A percentile compares a stretch with the other conserved stretches of the same genome.
These are phyloP conservation scores for Intubia oerlemansii DNA, from an alignment of 2,329 filamentous ascomycete species.

Conservation along the genomic window DNA sequence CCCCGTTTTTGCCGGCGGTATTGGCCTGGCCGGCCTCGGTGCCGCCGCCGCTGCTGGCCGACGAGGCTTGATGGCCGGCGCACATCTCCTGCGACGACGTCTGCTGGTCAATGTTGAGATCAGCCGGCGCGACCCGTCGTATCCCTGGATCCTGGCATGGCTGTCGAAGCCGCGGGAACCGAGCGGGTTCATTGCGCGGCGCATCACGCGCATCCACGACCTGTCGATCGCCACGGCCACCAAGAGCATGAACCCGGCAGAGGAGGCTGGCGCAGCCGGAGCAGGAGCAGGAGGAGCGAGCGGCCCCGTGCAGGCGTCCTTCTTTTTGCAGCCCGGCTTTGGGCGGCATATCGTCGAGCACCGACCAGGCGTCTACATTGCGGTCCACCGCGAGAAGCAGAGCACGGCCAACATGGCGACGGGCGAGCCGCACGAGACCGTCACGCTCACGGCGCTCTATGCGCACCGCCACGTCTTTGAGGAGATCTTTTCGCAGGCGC, in stretches of 20 bases:
- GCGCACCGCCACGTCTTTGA: constrained; percentile 77
- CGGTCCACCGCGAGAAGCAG: constrained; percentile 72
- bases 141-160: constrained; percentile 88
- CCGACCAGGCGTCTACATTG: constrained; percentile 58
- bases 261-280: constrained; percentile 36
- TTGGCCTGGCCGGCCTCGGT: constrained; percentile 78
- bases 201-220: constrained; percentile 37
- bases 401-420: constrained; percentile 60
- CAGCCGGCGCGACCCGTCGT: constrained; percentile 79
- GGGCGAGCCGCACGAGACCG: constrained; percentile 82
- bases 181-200: constrained; percentile 34
- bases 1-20: constrained; percentile 47
- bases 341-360: constrained; percentile 78
- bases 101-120: constrained; percentile 93
- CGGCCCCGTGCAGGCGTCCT: constrained; percentile 54
- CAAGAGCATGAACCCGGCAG: constrained; percentile 27
- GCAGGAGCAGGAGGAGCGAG: too few relatives aligned
- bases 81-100: constrained; percentile 57
- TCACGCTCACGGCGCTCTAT: constrained; percentile 83
- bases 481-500: constrained; percentile 71
- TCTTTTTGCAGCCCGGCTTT: constrained; percentile 77
- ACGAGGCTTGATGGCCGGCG: constrained; percentile 49
- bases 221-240: constrained; percentile 32
- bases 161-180: constrained; percentile 61
- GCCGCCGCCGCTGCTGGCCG: constrained; percentile 64